These are phyloP conservation scores for Solanum chiquidenum DNA, from an alignment of 257 asterid genomes.

Conservation along the genomic window DNA sequence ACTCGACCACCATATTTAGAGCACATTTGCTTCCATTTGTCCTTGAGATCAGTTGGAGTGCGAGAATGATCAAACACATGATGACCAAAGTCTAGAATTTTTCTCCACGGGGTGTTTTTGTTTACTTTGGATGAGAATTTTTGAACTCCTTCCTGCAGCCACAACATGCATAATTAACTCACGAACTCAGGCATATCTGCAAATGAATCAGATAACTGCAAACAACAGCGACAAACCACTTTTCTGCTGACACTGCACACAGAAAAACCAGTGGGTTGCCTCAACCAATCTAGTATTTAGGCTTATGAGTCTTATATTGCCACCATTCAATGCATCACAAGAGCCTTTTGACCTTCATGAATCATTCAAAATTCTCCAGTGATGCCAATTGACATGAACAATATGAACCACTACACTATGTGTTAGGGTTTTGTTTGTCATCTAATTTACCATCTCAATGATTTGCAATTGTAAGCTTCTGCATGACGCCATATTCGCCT, in stretches of 20 bases:
- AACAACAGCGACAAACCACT: background rate
- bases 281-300: background rate
- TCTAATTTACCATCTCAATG: no score
- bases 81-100: conserved; percentile 39
- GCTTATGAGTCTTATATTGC: background rate
- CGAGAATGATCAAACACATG: conserved; percentile 44
- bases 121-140: conserved; percentile 6
- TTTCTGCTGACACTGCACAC: background rate
- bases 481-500: no score
- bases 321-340: background rate
- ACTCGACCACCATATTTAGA: conserved; percentile 8
- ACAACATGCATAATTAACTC: background rate
- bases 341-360: background rate
- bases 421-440: no score
- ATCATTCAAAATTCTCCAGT: background rate
- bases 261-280: background rate
- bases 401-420: background rate
- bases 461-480: no score
- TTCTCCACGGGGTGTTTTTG: conserved; percentile 48
- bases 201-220: background rate
- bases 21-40: conserved; percentile 52
- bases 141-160: conserved; percentile 43
- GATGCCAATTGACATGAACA: background rate
- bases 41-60: conserved; percentile 54
- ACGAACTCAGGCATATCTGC: background rate